Base-by-base conservation (phyloP, 768 basidiomycete genomes). In the Naganishia vishniacii region DNA sequence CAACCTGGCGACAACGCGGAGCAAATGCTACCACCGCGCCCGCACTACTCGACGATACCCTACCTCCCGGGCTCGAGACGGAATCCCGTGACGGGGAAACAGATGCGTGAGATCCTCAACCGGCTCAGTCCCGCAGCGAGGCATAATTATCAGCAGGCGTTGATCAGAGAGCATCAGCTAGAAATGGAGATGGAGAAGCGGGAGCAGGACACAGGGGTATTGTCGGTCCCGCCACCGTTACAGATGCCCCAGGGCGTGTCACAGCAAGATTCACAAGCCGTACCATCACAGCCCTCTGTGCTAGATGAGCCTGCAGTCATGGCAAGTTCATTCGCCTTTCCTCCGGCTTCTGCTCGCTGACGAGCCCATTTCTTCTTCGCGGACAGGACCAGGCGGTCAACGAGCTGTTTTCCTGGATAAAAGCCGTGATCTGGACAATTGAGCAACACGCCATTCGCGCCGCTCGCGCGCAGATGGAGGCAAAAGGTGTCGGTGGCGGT, bases 331-430 rank as follows among this genome's bases (percentile, higher is more conserved):
- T 23, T 6, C 2, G 8, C 12, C 40, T 4, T 25, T 31, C 29
- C 20, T 15, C 26, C 4, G 1, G 20, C 15, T 18, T 7, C 15
- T 37, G 34, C 42, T 23, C 26, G 42, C 46, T 46, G 13, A 41
- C 53, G n/a, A n/a, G n/a, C n/a, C n/a, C n/a, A 9, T 32, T 41
- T 56, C 4, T 8, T 37, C 23, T 26, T 20, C 16, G 0, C n/a
- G 8, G n/a, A 11, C 44, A 76, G 73, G 73, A 76, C 41, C 69
- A 71, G 44, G 70, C 72, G 2, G 72, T 73, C 1, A 59, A 70
- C n/a, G 75, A 73, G 59, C 66, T 76, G 12, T 76, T 76, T 70
- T 71, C 71, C 42, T 76, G 75, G 75, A 76, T 76, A 45, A 76
- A 76, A 65, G 71, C 72, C 11, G 71, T 75, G 45, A 72, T 75